phyloP scores from a whole-genome alignment of 768 basidiomycete genomes.

The Lactifluus rugatus region DNA sequence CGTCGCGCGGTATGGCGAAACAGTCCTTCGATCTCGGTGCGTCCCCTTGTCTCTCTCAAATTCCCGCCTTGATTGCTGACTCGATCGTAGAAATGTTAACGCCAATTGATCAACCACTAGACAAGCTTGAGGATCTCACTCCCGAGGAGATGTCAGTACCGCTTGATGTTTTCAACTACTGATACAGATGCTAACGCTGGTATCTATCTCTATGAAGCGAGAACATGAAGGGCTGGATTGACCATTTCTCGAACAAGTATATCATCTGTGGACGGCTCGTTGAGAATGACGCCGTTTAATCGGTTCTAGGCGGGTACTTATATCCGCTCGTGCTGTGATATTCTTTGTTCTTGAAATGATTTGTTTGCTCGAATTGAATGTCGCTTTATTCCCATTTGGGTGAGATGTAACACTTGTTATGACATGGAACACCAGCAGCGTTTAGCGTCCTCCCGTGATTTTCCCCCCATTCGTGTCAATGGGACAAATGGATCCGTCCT shows the following conservation, averaged over 20 bases:
- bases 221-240: conserved; percentile 94
- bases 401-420: no score
- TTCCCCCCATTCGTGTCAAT: no score
- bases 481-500: no score
- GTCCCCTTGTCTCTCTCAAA: conserved; percentile 20
- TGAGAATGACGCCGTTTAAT: conserved; percentile 51
- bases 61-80: neutral
- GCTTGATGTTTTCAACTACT: neutral
- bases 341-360: no score
- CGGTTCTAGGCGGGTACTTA: no score
- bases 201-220: no score
- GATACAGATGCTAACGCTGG: neutral
- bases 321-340: no score
- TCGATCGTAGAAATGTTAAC: conserved; percentile 72
- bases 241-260: conserved; percentile 90
- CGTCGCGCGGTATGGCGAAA: conserved; percentile 94
- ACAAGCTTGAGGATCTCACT: conserved; percentile 71
- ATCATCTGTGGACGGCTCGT: conserved; percentile 84
- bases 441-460: no score
- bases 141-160: conserved; percentile 70
- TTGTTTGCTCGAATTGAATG: no score
- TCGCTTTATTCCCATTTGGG: no score
- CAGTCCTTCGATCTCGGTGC: conserved; percentile 89
- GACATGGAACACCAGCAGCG: no score
- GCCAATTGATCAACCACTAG: conserved; percentile 74